Base-by-base conservation (phyloP, 805 yeast genomes). In the Saturnispora sekii region DNA sequence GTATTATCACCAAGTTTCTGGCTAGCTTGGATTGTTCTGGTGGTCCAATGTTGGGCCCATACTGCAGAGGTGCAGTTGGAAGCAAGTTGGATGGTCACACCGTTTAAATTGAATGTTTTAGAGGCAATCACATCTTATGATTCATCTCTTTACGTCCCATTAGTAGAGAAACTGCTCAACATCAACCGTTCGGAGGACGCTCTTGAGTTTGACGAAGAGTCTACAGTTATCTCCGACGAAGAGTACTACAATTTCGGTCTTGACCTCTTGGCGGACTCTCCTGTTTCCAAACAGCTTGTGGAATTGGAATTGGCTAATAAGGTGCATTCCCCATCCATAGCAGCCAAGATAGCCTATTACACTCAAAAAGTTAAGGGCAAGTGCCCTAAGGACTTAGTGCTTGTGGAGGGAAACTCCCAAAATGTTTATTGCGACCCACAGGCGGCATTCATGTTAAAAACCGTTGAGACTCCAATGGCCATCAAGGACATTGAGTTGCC, bases 371-470 rank as follows among this genome's bases (percentile, higher is more conserved):
- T 71, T 0, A 49, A 53, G n/a, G 65, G 72, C 0, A 49, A 49
- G 42, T 58, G 61, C 30, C 41, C 39, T 2, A 29, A 16, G 2
- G 47, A 51, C 28, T 38, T 44, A 5, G 50, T 52, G 8, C 38
- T 59, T 46, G 69, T 69, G 50, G 77, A 80, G 47, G 44, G 48
- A 7, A 28, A 45, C 15, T 74, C 74, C 40, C 67, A 68, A 21
- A 48, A 53, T 35, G 59, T 70, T 2, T 81, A 80, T 55, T 79
- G 88, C 53, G 74, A 81, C 9, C 66, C 80, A 3, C 84, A 77
- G 45, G 95, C 83, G 46, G 72, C 87, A 1, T 93, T 76, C 60
- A 95, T 96, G 3, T 67, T 93, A 46, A 81, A 82, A 58, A 74
- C 86, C 0, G 66, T 67, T 21, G 63, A 65, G n/a, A 53, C 58